Conservation (phyloP, 768 basidiomycete genomes). For the Boletus huronensis region DNA sequence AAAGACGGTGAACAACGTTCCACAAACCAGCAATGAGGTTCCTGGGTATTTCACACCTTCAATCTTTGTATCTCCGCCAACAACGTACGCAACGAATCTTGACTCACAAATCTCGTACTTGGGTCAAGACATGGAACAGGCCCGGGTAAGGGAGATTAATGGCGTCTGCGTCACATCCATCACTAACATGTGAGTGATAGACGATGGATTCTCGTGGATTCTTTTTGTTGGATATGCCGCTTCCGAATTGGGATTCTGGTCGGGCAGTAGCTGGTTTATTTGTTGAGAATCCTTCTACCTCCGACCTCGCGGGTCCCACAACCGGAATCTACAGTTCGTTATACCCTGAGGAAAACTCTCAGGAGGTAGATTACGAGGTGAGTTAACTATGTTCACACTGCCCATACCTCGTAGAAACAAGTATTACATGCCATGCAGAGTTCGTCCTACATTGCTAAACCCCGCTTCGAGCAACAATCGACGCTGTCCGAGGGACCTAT, state of each 20-base stretch:
- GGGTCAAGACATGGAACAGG: not conserved
- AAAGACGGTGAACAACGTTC: not conserved
- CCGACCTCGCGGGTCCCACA: not conserved
- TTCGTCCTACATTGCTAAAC: not conserved
- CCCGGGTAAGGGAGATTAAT: not conserved
- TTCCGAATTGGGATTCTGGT: too few species aligned
- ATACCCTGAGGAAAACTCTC: not conserved
- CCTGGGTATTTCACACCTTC: not conserved
- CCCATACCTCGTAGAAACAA: not conserved
- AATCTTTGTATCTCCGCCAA: not conserved
- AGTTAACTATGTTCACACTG: not conserved
- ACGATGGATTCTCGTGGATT: not conserved
- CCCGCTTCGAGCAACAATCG: not conserved
- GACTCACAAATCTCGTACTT: not conserved
- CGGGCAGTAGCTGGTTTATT: not conserved
- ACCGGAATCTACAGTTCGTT: not conserved
- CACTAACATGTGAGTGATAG: not conserved
- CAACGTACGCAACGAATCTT: not conserved
- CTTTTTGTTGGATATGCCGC: not conserved
- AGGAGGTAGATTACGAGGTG: not conserved
- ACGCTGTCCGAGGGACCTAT: too few species aligned
- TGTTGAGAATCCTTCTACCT: not conserved
- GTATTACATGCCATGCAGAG: not conserved
- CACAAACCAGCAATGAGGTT: not conserved
- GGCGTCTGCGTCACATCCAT: not conserved